Base-by-base conservation (phyloP, 2,329 filamentous ascomycete species). In the Aspergillus vadensis region DNA sequence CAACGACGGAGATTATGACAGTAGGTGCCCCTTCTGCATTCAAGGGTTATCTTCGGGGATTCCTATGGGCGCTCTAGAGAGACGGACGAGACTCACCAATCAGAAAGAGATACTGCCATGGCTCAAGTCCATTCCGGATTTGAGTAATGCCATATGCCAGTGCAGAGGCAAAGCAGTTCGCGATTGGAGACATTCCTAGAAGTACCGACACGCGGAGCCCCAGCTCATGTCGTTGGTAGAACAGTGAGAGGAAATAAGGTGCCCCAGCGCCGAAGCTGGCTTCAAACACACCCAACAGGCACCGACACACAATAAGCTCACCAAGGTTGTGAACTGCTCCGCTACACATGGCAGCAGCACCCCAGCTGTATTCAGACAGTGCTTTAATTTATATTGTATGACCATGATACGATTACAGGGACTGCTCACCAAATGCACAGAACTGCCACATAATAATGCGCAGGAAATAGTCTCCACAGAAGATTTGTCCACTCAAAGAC, bases 191-290 rank as follows among this genome's bases (percentile, higher is more conserved):
- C 32, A 75, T 75, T 6, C 73, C 74, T 21, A 78, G 64, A 49
- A 85, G 83, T 12, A 84, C 67, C 0, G 81, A 82, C 25, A 79
- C 74, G 3, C 82, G 69, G 47, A 82, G 74, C 1, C 81, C 82
- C 2, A 84, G 68, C 60, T 80, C 79, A 23, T 81, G 72, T 10
- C 83, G 71, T 5, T 81, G 77, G 64, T 84, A 85, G 73, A 84
- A 83, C 58, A 82, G 77, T 0, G 77, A 79, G 0, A 82, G 69
- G 36, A 75, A 77, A 32, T 71, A 69, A 5, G 70, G 69, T 12
- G 65, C 68, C 6, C 69, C 69, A 4, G 59, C 61, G 1, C 67
- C 64, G 44, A 70, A 70, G 3, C 61, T 65, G 2, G 69, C 56
- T 30, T 70, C 69, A 21, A 67, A 66, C n/a, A 68, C 36, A 8